phyloP scores from a whole-genome alignment of 495 filamentous ascomycete genomes.

The Friedmanniomyces endolithicus region DNA sequence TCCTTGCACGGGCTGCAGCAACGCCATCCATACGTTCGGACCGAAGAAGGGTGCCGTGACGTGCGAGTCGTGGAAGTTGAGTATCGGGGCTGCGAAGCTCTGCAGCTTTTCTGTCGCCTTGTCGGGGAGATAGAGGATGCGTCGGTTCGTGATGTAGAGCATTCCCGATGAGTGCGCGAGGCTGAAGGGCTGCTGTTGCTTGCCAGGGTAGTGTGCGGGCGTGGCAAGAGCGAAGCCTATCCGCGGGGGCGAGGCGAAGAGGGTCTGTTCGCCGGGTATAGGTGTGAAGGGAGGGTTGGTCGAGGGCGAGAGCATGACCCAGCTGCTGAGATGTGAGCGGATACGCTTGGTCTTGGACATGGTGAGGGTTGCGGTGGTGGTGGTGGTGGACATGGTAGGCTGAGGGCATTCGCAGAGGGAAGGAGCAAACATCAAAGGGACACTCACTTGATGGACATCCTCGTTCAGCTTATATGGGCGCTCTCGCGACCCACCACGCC shows the following conservation, averaged over 20 bases:
- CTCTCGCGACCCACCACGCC: too few relatives aligned
- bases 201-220: conserved; percentile 44
- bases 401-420: neutral
- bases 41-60: conserved; percentile 89
- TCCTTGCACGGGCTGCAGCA: conserved; percentile 63
- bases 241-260: conserved; percentile 62
- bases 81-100: conserved; percentile 79
- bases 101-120: conserved; percentile 54
- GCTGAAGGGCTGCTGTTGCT: conserved; percentile 43
- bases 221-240: conserved; percentile 52
- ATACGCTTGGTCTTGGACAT: conserved; percentile 11
- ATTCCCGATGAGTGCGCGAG: conserved; percentile 47
- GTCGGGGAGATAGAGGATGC: conserved; percentile 79
- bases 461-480: neutral
- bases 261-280: conserved; percentile 54
- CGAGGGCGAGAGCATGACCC: conserved; percentile 64
- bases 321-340: conserved; percentile 39
- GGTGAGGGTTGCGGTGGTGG: neutral
- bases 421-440: neutral
- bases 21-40: conserved; percentile 80
- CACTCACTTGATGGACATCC: conserved; percentile 19
- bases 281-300: conserved; percentile 44
- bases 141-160: conserved; percentile 78
- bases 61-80: conserved; percentile 76
- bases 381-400: neutral